Evolutionary conservation across 306 rosid genomes (phyloP).

Genomic region (Gynostemma pentaphyllum): DNA sequence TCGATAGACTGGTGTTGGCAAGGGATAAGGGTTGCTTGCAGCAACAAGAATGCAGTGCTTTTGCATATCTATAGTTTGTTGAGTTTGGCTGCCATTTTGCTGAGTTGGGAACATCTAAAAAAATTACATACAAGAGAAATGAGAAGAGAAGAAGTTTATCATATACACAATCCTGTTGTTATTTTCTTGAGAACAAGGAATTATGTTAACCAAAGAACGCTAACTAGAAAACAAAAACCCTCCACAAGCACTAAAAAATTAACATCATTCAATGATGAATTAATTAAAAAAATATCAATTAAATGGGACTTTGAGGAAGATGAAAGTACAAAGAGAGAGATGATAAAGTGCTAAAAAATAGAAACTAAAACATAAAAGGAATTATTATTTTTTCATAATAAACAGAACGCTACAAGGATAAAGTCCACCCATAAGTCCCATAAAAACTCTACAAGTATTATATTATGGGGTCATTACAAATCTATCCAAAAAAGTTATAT

Average conservation of each 20-base stretch:
- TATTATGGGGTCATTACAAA: too few species aligned
- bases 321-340: neutral
- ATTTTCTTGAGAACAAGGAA: neutral
- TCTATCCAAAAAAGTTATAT: too few species aligned
- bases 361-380: too few species aligned
- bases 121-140: slow-evolving; percentile 14
- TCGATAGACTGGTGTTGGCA: slow-evolving; percentile 79
- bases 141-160: slow-evolving; percentile 2
- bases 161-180: neutral
- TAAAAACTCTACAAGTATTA: neutral
- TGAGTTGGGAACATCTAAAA: slow-evolving; percentile 63
- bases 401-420: too few species aligned
- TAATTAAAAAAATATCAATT: neutral
- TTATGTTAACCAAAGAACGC: neutral
- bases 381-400: too few species aligned
- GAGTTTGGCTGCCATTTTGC: slow-evolving; percentile 66
- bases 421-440: neutral
- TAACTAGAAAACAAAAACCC: neutral
- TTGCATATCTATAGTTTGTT: slow-evolving; percentile 63
- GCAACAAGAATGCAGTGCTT: slow-evolving; percentile 86
- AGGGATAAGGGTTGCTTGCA: slow-evolving; percentile 85
- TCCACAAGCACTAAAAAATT: neutral
- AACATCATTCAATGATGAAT: neutral
- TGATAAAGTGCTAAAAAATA: too few species aligned
- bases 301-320: neutral